phyloP scores from a whole-genome alignment of 1,139 yeast species.

The Protomyces lactucae-debilis region DNA sequence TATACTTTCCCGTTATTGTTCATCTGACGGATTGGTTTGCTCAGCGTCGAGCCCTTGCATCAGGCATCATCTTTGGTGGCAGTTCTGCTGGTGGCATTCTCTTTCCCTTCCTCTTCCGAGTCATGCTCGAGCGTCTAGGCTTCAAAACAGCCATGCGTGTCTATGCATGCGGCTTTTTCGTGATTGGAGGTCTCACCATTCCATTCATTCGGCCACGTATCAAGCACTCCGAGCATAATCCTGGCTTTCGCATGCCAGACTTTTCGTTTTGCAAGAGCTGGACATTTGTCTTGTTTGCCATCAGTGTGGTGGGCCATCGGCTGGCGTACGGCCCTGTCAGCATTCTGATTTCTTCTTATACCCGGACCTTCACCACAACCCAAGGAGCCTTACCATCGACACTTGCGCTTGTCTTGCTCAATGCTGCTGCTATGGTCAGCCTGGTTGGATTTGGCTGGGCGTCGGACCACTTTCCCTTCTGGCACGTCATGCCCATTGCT shows the following conservation, averaged over 20 bases:
- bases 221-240: not conserved
- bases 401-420: slow-evolving; percentile 5
- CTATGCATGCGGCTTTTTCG: slow-evolving; percentile 8
- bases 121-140: slow-evolving; percentile 50
- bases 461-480: slow-evolving; percentile 3
- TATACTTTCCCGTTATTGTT: slow-evolving; percentile 16
- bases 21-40: slow-evolving; percentile 46
- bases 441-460: slow-evolving; percentile 1
- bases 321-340: slow-evolving; percentile 16
- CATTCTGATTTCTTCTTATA: not conserved
- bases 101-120: slow-evolving; percentile 56
- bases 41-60: slow-evolving; percentile 54
- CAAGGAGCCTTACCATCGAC: slow-evolving; percentile 1
- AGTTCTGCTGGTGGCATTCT: slow-evolving; percentile 64
- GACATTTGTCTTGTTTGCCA: slow-evolving; percentile 1
- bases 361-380: not conserved
- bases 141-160: slow-evolving; percentile 34
- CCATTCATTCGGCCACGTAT: slow-evolving; percentile 12
- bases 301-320: slow-evolving; percentile 9
- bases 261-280: not conserved
- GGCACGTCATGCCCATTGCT: slow-evolving; percentile 4
- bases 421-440: slow-evolving; percentile 7
- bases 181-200: slow-evolving; percentile 5
- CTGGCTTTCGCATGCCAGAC: not conserved
- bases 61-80: slow-evolving; percentile 61